Evolutionary conservation across 1,139 yeast genomes (phyloP).

Genomic region (Sugiyamaella xylanicola): DNA sequence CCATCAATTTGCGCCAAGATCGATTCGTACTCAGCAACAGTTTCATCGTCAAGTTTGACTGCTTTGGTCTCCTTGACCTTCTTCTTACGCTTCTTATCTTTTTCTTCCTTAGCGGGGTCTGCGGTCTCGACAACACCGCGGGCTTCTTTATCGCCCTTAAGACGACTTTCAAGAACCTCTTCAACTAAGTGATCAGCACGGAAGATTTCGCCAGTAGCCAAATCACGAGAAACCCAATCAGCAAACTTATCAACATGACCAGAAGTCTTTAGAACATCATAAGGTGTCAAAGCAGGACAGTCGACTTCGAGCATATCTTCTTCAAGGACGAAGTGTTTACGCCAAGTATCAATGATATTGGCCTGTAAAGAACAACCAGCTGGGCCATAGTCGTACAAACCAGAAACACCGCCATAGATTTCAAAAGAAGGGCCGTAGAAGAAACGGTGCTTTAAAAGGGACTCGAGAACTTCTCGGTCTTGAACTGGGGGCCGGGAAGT

Average conservation of each 20-base stretch:
- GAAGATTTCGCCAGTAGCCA: slow-evolving; percentile 95
- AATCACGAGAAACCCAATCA: slow-evolving; percentile 98
- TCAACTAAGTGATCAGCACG: slow-evolving; percentile 98
- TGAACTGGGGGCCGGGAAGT: slow-evolving; percentile 15
- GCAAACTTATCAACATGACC: slow-evolving; percentile 99
- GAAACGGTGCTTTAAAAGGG: slow-evolving; percentile 90
- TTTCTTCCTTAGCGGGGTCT: slow-evolving; percentile 65
- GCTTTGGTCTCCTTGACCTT: slow-evolving; percentile 95
- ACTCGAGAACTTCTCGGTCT: slow-evolving; percentile 76
- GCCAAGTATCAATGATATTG: slow-evolving; percentile 91
- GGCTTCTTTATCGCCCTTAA: slow-evolving; percentile 95
- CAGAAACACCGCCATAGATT: slow-evolving; percentile 97
- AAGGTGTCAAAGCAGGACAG: slow-evolving; percentile 96
- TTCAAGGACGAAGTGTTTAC: slow-evolving; percentile 95
- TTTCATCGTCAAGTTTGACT: slow-evolving; percentile 78
- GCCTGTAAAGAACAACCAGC: slow-evolving; percentile 99
- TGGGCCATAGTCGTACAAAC: slow-evolving; percentile 97
- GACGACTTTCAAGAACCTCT: slow-evolving; percentile 92
- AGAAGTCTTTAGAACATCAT: slow-evolving; percentile 95
- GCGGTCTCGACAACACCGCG: slow-evolving; percentile 69
- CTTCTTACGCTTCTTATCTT: slow-evolving; percentile 87
- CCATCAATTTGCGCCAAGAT: slow-evolving; percentile 92
- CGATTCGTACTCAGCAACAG: slow-evolving; percentile 76
- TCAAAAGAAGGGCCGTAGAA: slow-evolving; percentile 98
- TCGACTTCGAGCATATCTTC: slow-evolving; percentile 99